phyloP scores from a whole-genome alignment of 768 basidiomycete genomes.

The Leccinum disarticulatum region DNA sequence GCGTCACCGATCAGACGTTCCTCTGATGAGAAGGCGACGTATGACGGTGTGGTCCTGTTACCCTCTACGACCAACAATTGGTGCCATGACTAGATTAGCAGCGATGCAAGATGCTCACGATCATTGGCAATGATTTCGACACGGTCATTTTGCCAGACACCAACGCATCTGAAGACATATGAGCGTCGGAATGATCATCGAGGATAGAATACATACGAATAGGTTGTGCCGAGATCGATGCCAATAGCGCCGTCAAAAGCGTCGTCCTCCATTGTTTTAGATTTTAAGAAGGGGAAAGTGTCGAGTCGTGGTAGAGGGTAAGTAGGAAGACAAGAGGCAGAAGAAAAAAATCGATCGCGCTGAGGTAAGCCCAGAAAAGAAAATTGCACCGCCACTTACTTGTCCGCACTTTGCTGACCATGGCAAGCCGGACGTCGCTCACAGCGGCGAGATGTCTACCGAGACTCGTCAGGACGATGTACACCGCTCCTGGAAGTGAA shows the following conservation, averaged over 20 bases:
- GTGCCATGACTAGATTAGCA: background rate
- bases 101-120: constrained; percentile 52
- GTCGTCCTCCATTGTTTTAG: constrained; percentile 80
- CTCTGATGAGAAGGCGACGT: constrained; percentile 95
- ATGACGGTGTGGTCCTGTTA: constrained; percentile 98
- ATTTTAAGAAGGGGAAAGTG: constrained; percentile 28
- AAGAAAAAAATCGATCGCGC: constrained; percentile 44
- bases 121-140: constrained; percentile 99
- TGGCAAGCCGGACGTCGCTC: constrained; percentile 28
- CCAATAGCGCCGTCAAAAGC: constrained; percentile 93
- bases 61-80: constrained; percentile 60
- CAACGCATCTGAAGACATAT: constrained; percentile 73
- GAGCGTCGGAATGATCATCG: constrained; percentile 22
- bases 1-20: constrained; percentile 99
- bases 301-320: constrained; percentile 36
- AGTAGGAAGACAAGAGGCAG: constrained; percentile 9
- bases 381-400: constrained; percentile 34
- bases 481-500: constrained; percentile 29
- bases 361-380: constrained; percentile 52
- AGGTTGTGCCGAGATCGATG: constrained; percentile 96
- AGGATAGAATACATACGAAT: constrained; percentile 62
- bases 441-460: constrained; percentile 25
- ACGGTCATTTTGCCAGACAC: constrained; percentile 99
- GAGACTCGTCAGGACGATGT: constrained; percentile 27
- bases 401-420: constrained; percentile 16